Conservation (phyloP, 129 eudicot genomes). For the Flaveria linearis region DNA sequence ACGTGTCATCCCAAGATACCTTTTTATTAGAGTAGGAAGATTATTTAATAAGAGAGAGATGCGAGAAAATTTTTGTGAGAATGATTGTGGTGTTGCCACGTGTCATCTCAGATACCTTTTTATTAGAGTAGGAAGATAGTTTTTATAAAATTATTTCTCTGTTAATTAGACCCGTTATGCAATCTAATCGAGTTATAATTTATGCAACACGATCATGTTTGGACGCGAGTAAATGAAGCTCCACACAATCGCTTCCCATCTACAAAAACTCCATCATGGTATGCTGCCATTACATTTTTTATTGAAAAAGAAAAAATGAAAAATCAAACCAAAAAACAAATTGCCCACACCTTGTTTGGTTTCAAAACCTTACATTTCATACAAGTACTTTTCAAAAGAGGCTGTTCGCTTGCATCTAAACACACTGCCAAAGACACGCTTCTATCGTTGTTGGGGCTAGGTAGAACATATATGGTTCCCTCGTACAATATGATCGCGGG, state of each 20-base stretch:
- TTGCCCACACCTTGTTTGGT: conserved; percentile 15
- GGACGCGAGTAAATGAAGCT: no score
- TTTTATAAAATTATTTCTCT: no score
- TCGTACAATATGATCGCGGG: conserved; percentile 55
- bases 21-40: no score
- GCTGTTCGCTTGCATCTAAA: conserved; percentile 47
- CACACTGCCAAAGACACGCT: conserved; percentile 52
- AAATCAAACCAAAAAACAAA: conserved; percentile 7
- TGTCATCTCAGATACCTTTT: no score
- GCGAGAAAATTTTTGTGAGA: no score
- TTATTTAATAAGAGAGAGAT: no score
- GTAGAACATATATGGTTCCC: conserved; percentile 52
- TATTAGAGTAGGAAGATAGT: no score
- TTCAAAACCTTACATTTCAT: conserved; percentile 38
- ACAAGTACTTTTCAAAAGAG: conserved; percentile 48
- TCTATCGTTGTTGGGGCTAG: conserved; percentile 50
- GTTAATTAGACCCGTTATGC: no score
- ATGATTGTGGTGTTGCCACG: no score
- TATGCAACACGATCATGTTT: no score
- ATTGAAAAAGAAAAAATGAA: background rate
- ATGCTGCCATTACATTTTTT: background rate
- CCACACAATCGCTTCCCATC: background rate
- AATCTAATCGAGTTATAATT: no score
- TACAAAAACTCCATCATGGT: background rate
- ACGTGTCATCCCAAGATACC: no score